Conservation (phyloP, 768 basidiomycete species). For the Solioccasus polychromus region DNA sequence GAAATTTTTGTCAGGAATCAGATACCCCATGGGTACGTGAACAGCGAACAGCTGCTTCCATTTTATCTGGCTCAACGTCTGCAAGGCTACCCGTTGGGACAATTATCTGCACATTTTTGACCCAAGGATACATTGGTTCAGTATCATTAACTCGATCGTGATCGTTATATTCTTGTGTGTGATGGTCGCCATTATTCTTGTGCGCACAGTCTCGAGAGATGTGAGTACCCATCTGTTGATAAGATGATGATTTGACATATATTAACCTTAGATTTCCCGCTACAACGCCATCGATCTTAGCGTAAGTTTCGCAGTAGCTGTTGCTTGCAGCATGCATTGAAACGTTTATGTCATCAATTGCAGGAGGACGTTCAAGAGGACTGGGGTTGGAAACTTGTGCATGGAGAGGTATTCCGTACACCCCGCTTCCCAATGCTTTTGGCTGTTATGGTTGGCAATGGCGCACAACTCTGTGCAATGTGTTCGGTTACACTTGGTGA, state of each 20-base stretch:
- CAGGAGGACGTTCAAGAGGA: slow-evolving; percentile 97
- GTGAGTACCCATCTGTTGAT: slow-evolving; percentile 38
- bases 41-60: neutral
- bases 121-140: slow-evolving; percentile 96
- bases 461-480: slow-evolving; percentile 65
- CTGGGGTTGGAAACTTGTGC: slow-evolving; percentile 97
- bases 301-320: slow-evolving; percentile 40
- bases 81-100: slow-evolving; percentile 92
- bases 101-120: slow-evolving; percentile 93
- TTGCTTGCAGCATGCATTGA: neutral
- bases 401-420: slow-evolving; percentile 92
- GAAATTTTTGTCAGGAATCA: slow-evolving; percentile 56
- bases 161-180: slow-evolving; percentile 88
- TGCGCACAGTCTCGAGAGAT: slow-evolving; percentile 85
- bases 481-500: slow-evolving; percentile 80
- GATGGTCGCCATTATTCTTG: slow-evolving; percentile 91
- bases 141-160: slow-evolving; percentile 87
- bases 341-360: neutral
- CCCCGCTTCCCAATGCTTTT: slow-evolving; percentile 76
- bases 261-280: slow-evolving; percentile 35
- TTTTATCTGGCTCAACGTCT: slow-evolving; percentile 10
- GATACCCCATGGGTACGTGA: slow-evolving; percentile 73
- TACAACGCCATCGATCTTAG: slow-evolving; percentile 94
- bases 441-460: slow-evolving; percentile 84
- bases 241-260: neutral